Base-by-base conservation (phyloP, 1,139 yeast genomes). In the Kodamaea fungicola region DNA sequence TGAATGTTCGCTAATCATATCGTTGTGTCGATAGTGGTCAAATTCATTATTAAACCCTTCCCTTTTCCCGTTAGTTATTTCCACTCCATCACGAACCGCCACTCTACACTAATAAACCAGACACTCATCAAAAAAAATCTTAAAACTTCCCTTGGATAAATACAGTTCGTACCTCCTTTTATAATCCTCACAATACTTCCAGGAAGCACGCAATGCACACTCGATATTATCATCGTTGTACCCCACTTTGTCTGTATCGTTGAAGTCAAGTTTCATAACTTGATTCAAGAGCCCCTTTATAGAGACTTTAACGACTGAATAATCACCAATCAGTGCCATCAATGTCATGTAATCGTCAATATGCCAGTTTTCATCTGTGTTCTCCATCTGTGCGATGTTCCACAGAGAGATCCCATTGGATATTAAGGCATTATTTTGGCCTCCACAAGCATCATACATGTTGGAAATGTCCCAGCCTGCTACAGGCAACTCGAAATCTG, bases 321-420 rank as follows among this genome's bases (percentile, higher is more conserved):
- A 52, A 42, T 68, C 75, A 5, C 66, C 52, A 13, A 64, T 54
- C 2, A 71, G 63, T n/a, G 61, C 49, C 19, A 67, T 43, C 28
- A 69, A 41, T 1, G 68, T 58, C 41, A 66, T 30, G 30, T 55
- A 47, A 47, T 67, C 74, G 3, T 51, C 56, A 8, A 49, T 46
- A 6, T 30, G 32, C 51, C 54, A 54, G 6, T 37, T 33, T 5
- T 44, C 47, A n/a, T 40, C 35, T 3, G 25, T 12, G 6, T 46
- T 42, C 8, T 39, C 39, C 22, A 55, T 30, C 5, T 39, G 35
- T 19, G 35, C 41, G 9, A 45, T 48, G n/a, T 41, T 47, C 64
- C 63, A 59, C 16, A 42, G 40, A 5, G 59, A 50, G 6, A 59
- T 49, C 4, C 62, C 62, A 35, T 58, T 59, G 3, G 64, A 61